Base-by-base conservation (phyloP, 2,329 filamentous ascomycete genomes). In the Eurotiales sp. region DNA sequence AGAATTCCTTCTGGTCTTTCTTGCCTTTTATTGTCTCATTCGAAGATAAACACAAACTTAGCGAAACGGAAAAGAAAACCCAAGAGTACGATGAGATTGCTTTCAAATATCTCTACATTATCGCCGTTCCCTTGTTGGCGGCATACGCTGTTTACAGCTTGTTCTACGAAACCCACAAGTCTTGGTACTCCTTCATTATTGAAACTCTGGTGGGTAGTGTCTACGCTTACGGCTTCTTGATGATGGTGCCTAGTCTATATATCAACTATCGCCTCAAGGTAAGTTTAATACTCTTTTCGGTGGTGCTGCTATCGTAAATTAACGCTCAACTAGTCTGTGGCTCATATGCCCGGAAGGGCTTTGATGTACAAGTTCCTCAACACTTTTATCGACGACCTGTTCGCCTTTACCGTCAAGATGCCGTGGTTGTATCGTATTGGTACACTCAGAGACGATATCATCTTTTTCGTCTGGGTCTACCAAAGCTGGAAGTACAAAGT, bases 371-470 rank as follows among this genome's bases (percentile, higher is more conserved):
- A 97, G 75, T 96, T 96, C 73, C 77, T 97, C 58, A 96, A 97
- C 76, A 97, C 93, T 4, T 99, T 99, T 70, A 97, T 99, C 68
- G 93, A 99, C 71, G 93, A 99, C 66, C 78, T 99, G 27, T 99
- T 99, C 66, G 93, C 93, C 2, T 99, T 97, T 65, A 99, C 93
- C 34, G 96, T 99, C 77, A 97, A 97, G 76, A 99, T 99, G 93
- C 93, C 93, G 0, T 83, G 91, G 56, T 78, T 99, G 46, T 93
- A 99, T 71, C 84, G 93, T 14, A 77, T 99, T 46, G 90, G 93
- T 0, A 97, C 93, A 0, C 80, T 99, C 57, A 81, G 93, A 55
- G 93, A 99, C 68, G 93, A 99, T 65, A 79, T 99, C 58, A 97
- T 99, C 66, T 99, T 99, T 79, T 99, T 99, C 68, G 80, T 99